These are phyloP conservation scores for Chamaecrista fasciculata DNA, from an alignment of 306 rosid species.

Conservation along the genomic window DNA sequence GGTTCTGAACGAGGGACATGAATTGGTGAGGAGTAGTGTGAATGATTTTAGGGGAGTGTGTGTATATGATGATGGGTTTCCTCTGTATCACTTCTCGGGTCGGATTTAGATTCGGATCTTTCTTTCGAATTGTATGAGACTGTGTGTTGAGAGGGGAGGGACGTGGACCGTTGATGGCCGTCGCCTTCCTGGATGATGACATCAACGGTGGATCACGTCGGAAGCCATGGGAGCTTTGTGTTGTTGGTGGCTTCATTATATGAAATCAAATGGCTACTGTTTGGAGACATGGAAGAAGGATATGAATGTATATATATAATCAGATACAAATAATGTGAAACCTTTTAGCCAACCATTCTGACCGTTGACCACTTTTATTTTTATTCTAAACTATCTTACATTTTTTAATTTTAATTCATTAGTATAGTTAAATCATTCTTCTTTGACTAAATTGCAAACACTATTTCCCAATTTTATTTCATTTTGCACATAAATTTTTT, in stretches of 20 bases:
- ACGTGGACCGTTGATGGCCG: slow-evolving; percentile 56
- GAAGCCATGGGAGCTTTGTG: too few species aligned
- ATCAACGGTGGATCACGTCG: too few species aligned
- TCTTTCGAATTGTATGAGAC: slow-evolving; percentile 49
- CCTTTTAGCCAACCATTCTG: slow-evolving; percentile 60
- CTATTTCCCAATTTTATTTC: too few species aligned
- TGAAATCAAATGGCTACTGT: neutral
- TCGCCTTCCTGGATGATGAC: too few species aligned
- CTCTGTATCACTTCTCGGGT: too few species aligned
- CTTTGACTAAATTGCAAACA: too few species aligned
- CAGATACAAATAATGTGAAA: neutral
- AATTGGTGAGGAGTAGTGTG: slow-evolving; percentile 69
- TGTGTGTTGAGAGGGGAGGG: slow-evolving; percentile 59
- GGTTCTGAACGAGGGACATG: slow-evolving; percentile 86
- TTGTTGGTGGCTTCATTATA: too few species aligned
- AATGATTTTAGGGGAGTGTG: slow-evolving; percentile 75
- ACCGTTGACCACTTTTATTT: slow-evolving; percentile 56
- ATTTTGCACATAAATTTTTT: too few species aligned
- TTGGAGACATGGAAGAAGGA: neutral
- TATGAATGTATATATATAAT: neutral
- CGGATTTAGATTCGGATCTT: too few species aligned
- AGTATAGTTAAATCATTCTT: too few species aligned
- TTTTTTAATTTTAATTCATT: too few species aligned
- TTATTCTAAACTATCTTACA: too few species aligned
- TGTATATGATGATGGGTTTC: slow-evolving; percentile 75